Evolutionary conservation across 768 basidiomycete species (phyloP).

Genomic region (Podaxis sp.): DNA sequence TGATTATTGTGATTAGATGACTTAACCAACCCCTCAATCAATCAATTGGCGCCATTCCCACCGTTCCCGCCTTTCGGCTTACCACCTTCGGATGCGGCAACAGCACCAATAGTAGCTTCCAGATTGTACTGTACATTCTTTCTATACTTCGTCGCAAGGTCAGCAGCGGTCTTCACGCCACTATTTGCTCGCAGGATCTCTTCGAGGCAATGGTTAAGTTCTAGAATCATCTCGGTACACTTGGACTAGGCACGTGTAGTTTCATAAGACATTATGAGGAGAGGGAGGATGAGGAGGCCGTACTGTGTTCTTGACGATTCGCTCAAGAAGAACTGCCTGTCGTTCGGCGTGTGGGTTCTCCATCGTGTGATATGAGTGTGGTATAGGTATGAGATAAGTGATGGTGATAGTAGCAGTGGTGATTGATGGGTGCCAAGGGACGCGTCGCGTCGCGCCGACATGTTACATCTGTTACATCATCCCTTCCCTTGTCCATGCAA

Average conservation of each 20-base stretch:
- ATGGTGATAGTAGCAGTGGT: not conserved
- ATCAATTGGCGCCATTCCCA: not conserved
- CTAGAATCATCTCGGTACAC: constrained; percentile 86
- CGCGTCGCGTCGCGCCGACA: not conserved
- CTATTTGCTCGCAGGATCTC: constrained; percentile 78
- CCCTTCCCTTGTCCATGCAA: not conserved
- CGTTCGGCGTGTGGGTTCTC: constrained; percentile 94
- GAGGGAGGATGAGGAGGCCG: constrained; percentile 21
- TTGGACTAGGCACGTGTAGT: constrained; percentile 57
- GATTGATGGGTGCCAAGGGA: not conserved
- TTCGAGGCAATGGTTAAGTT: constrained; percentile 87
- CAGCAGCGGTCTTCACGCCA: constrained; percentile 74
- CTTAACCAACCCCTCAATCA: not conserved
- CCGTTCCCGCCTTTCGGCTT: not conserved
- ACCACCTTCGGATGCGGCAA: not conserved
- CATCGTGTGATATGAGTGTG: constrained; percentile 39
- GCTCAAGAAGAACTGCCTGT: constrained; percentile 85
- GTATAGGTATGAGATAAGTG: not conserved
- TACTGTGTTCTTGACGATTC: constrained; percentile 88
- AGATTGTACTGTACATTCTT: constrained; percentile 93
- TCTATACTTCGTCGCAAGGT: constrained; percentile 81
- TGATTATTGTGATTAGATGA: not conserved
- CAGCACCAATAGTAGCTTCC: constrained; percentile 48
- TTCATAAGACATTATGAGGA: constrained; percentile 1
- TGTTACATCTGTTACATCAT: not conserved